Evolutionary conservation across 2,329 filamentous ascomycete genomes (phyloP), one percentile per base, ranked within the genome.

Genomic region (Colletotrichum melonis): DNA sequence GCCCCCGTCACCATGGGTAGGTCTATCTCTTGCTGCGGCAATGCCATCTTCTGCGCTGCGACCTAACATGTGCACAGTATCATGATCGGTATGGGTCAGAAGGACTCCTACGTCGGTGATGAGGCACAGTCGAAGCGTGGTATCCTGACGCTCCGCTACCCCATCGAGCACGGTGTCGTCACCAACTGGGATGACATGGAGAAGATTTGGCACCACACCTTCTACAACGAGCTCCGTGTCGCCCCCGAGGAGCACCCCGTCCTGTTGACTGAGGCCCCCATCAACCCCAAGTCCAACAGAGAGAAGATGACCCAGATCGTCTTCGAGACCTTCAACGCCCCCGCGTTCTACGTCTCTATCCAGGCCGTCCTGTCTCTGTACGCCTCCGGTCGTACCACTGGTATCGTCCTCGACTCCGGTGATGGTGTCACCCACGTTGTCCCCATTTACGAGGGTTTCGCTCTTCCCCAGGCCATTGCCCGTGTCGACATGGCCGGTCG

Each of bases 121-220:
- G 97, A 99, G 92, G 97, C 97, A 89, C 97, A 99, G 91, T 99
- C 97, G 86, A 99, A 99, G 95, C 96, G 97, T 97, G 97, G 97
- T 98, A 98, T 99, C 89, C 92, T 99, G 82, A 98, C 96, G 78
- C 92, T 99, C 86, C 93, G 97, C 91, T 99, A 99, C 90, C 97
- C 97, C 85, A 99, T 99, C 86, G 97, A 99, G 92, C 97, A 99
- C 93, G 97, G 97, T 97, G 97, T 99, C 83, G 97, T 99, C 85
- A 99, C 97, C 90, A 98, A 98, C 94, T 99, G 97, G 97, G 97
- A 99, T 87, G 97, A 98, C 88, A 98, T 98, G 97, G 97, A 98
- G 92, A 98, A 98, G 93, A 98, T 99, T 82, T 99, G 97, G 97
- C 97, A 99, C 88, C 97, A 99, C 94, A 98, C 97, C 85, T 99